Base-by-base conservation (phyloP, 2,329 filamentous ascomycete species). In the Colletotrichum simmondsii region DNA sequence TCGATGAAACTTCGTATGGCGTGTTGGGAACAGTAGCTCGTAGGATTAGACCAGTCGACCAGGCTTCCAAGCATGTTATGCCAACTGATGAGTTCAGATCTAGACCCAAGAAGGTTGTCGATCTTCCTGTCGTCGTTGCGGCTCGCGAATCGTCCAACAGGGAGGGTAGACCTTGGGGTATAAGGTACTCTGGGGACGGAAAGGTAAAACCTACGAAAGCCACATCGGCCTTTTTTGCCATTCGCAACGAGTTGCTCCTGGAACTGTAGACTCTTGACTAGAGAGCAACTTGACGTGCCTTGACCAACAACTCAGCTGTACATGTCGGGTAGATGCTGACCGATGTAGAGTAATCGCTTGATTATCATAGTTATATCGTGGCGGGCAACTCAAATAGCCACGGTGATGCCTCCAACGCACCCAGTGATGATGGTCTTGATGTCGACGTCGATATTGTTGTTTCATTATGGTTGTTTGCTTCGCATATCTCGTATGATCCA, bases 51-150 rank as follows among this genome's bases (percentile, higher is more conserved):
- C 26, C 22, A 32, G 28, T 4, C 37, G 24, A 42, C 26, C 28
- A 32, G 28, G 10, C 37, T 46, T 59, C 37, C 58, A 28, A 58
- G 22, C 28, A 22, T 30, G 26, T 14, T 26, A 30, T 70, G 59
- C 30, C 28, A 57, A 32, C 26, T 28, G 56, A 56, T 30, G 28
- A 26, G 37, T 28, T 57, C 12, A 11, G 56, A 26, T 56, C 65
- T 59, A 64, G 70, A 60, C 60, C 30, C 42, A 22, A 22, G 65
- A 64, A 68, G 65, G 58, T 53, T 59, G 58, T 64, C 65, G 69
- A 68, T 72, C 59, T n/a, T 58, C 30, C 63, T 14, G 58, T 58
- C 58, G 56, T 59, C 22, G 69, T 59, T 58, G 69, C 59, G 46
- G 24, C 10, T 63, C 59, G 69, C 35, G 58, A 62, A 65, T 72